Evolutionary conservation across 2,329 filamentous ascomycete species (phyloP).

Genomic region (Fusarium sp.): DNA sequence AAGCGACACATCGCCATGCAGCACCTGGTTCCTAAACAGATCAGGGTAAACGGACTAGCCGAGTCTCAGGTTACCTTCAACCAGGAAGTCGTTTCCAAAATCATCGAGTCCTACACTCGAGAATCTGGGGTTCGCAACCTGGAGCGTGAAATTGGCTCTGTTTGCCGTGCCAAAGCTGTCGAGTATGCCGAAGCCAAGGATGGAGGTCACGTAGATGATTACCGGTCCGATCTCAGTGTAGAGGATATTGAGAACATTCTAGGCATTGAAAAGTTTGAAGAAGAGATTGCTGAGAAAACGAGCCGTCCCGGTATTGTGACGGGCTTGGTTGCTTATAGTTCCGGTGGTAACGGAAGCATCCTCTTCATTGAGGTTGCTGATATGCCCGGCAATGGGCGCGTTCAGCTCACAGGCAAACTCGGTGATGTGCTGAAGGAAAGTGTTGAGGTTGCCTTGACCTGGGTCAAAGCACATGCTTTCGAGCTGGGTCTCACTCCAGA

Average conservation of each 20-base stretch:
- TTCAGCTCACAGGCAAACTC: constrained; percentile 95
- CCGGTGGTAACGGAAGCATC: constrained; percentile 93
- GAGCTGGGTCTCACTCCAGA: constrained; percentile 86
- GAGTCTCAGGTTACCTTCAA: constrained; percentile 80
- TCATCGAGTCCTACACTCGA: constrained; percentile 96
- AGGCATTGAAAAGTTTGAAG: constrained; percentile 92
- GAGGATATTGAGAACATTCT: constrained; percentile 91
- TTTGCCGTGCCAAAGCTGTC: constrained; percentile 95
- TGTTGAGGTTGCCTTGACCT: constrained; percentile 94
- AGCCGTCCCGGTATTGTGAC: constrained; percentile 92
- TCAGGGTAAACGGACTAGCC: constrained; percentile 86
- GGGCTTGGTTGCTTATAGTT: constrained; percentile 93
- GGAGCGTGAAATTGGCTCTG: constrained; percentile 93
- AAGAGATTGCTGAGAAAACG: constrained; percentile 91
- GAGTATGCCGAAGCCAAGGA: constrained; percentile 94
- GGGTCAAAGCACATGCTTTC: constrained; percentile 97
- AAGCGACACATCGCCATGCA: constrained; percentile 94
- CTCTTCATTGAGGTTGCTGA: constrained; percentile 98
- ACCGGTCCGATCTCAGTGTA: constrained; percentile 78
- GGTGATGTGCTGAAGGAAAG: constrained; percentile 97
- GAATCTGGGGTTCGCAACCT: constrained; percentile 96
- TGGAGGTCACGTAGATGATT: constrained; percentile 72
- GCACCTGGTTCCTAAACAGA: constrained; percentile 96
- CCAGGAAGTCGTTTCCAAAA: constrained; percentile 89
- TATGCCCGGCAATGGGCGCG: constrained; percentile 91